phyloP scores from a whole-genome alignment of 2,329 filamentous ascomycete genomes.

The Fusarium buxicola region DNA sequence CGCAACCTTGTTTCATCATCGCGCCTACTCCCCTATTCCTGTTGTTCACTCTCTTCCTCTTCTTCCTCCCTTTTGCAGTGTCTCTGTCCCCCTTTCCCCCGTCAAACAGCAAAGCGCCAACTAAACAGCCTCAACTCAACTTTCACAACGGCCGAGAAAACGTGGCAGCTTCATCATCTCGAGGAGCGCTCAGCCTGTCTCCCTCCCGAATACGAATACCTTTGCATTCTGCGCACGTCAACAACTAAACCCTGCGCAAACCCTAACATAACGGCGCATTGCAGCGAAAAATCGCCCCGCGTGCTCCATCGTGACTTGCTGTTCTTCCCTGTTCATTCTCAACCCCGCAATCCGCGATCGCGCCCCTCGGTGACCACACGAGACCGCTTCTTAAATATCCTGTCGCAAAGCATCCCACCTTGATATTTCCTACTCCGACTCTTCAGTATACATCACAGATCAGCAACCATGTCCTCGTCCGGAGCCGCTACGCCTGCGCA shows the following conservation, averaged over 20 bases:
- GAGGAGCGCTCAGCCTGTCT: neutral
- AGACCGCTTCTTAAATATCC: conserved; percentile 31
- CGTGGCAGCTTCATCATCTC: neutral
- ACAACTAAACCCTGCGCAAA: neutral
- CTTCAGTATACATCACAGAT: conserved; percentile 12
- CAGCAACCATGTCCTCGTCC: conserved; percentile 48
- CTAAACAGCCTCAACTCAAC: neutral
- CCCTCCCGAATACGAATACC: neutral
- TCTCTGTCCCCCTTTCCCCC: conserved; percentile 10
- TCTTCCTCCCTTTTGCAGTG: neutral
- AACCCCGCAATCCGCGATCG: conserved; percentile 45
- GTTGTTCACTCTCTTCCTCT: neutral
- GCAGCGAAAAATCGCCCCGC: conserved; percentile 24
- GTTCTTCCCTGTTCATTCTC: conserved; percentile 19
- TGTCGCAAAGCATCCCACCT: conserved; percentile 21
- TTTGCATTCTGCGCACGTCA: conserved; percentile 1
- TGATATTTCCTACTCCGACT: conserved; percentile 6
- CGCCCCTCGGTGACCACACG: conserved; percentile 38
- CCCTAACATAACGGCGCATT: conserved; percentile 12
- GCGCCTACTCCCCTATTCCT: neutral
- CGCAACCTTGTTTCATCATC: neutral
- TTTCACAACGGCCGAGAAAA: conserved; percentile 2
- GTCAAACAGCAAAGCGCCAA: conserved; percentile 5
- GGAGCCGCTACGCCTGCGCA: conserved; percentile 48
- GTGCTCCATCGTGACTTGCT: conserved; percentile 23